These are phyloP conservation scores for Porodaedalea pini DNA, from an alignment of 1,284 basidiomycete species.

Conservation along the genomic window DNA sequence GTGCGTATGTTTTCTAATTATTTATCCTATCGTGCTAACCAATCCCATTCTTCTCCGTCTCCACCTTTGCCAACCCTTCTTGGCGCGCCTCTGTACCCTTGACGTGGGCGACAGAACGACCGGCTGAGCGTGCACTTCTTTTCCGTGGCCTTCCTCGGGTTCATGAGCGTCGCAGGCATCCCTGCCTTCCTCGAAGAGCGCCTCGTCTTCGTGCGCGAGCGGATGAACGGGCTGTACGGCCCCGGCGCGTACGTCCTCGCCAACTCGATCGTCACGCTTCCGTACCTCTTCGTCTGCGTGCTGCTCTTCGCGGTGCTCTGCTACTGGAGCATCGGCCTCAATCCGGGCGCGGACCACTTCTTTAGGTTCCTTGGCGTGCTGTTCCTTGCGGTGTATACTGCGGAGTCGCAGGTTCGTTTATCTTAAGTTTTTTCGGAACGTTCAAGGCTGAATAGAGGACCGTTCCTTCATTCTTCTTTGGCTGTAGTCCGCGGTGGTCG, in stretches of 20 bases:
- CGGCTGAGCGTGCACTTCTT: constrained; percentile 41
- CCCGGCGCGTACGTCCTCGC: constrained; percentile 47
- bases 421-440: neutral
- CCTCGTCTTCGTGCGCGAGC: constrained; percentile 48
- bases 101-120: constrained; percentile 22
- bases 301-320: constrained; percentile 44
- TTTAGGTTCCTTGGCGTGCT: constrained; percentile 55
- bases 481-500: constrained; percentile 44
- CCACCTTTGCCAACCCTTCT: neutral
- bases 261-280: constrained; percentile 55
- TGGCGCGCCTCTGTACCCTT: neutral
- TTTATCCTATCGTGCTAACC: neutral
- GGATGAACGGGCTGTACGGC: constrained; percentile 57
- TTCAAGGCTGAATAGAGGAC: neutral
- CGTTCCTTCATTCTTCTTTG: neutral
- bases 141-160: constrained; percentile 58
- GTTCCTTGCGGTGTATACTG: constrained; percentile 53
- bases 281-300: constrained; percentile 53
- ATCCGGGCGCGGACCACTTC: constrained; percentile 45
- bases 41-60: neutral
- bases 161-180: constrained; percentile 52
- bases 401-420: constrained; percentile 47
- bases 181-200: constrained; percentile 51
- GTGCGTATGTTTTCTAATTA: constrained; percentile 22
- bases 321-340: constrained; percentile 43